Evolutionary conservation across 441 rosid species (phyloP).

Genomic region (Aleurites moluccanus): DNA sequence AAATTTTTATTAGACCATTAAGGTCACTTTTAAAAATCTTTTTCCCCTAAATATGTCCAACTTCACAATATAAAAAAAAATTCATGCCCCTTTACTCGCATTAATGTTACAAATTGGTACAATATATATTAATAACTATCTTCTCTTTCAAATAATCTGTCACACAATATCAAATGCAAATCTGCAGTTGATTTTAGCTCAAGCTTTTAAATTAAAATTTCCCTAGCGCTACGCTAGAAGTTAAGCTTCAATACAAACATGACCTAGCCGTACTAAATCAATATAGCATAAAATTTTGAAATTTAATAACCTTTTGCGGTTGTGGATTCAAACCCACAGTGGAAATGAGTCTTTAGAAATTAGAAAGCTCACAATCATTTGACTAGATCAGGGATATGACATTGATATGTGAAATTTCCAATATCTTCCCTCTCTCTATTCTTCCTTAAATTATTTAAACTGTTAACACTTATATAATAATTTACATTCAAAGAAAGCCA

Average conservation of each 20-base stretch:
- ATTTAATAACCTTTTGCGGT: neutral
- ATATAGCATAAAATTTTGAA: neutral
- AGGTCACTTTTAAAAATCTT: neutral
- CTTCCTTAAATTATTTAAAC: neutral
- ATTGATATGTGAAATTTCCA: neutral
- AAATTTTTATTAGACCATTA: neutral
- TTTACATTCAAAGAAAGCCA: neutral
- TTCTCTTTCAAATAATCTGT: neutral
- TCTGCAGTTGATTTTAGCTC: neutral
- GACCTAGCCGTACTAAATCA: neutral
- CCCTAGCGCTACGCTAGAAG: neutral
- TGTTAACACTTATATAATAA: neutral
- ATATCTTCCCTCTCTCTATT: neutral
- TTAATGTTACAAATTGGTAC: neutral
- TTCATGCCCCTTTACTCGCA: neutral
- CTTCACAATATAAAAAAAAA: neutral
- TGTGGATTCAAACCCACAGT: neutral
- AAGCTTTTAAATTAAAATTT: neutral
- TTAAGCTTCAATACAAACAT: neutral
- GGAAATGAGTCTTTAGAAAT: neutral
- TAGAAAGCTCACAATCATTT: neutral
- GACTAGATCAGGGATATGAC: neutral
- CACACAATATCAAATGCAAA: neutral
- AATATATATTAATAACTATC: neutral
- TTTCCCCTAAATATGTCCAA: neutral